Evolutionary conservation across 2,329 filamentous ascomycete genomes (phyloP), one percentile per base, ranked within the genome.

Genomic region (Fusarium sp.): DNA sequence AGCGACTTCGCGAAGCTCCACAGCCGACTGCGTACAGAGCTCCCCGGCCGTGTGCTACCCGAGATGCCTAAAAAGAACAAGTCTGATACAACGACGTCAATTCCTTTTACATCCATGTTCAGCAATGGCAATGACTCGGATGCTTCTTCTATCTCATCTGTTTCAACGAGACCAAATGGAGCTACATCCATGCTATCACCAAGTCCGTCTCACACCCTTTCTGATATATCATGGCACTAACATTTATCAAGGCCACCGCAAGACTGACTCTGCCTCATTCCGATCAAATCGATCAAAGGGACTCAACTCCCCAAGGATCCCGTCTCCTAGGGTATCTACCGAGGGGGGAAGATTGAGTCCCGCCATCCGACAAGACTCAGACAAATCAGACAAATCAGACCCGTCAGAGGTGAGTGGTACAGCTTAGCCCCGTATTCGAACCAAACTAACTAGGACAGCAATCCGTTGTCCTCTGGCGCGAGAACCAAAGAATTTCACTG

Each of bases 31-130:
- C 90, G 92, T 37, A 88, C 90, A 14, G 96, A 99, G 80, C 85
- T 98, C 57, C 96, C 96, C 0, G 96, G 96, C 20, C 97, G 97
- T 76, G 88, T 97, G 8, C 85, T 99, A 4, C 93, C 94, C 13
- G 89, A 94, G 2, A 83, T 98, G 52, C 96, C 96, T 1, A 91
- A 91, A 77, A 98, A 98, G 87, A 98, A 98, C 80, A 97, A 95
- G 80, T 88, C 90, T 22, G 90, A 91, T 70, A 91, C 90, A 9
- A 84, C 92, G 9, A 85, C 88, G 9, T 84, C 92, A 9, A 85
- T 88, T 2, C 84, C 83, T 27, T 78, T 92, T 24, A 80, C 91
- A 29, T 79, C 82, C 13, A 76, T 88, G 65, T 83, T 82, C 42
- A 87, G 86, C 24, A 86, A 85, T 32, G 87, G 86, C 18, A 86